Base-by-base conservation (phyloP, 148 eudicot genomes). In the Amaranthus cruentus region DNA sequence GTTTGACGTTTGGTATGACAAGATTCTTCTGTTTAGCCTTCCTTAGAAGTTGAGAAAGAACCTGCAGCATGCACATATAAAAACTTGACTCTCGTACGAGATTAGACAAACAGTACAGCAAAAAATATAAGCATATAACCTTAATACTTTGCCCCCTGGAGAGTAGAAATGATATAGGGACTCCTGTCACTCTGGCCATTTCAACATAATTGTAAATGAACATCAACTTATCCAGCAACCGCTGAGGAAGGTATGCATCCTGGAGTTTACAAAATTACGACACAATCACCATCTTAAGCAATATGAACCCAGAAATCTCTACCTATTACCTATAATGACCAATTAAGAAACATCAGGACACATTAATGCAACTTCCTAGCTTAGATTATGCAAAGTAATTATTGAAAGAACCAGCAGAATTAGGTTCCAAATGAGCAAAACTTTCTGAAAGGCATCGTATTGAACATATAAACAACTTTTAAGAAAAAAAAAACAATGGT, bases 161-260 rank as follows among this genome's bases (percentile, higher is more conserved):
- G 47, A 96, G 92, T 63, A 96, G 97, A 90, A 92, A 96, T 18
- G 99, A 96, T 74, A 96, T 86, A 67, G 99, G 99, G 69, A 96
- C 99, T 83, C 99, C 97, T 6, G 99, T 96, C 61, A 96, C 99
- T 76, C 99, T 84, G 74, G 97, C 97, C 99, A 96, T 96, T 88
- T 96, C 99, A 74, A 96, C 94, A 79, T 96, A 96, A 84, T 96
- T 96, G 83, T 96, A 96, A 77, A 96, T 86, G 75, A 84, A 86
- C 99, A 96, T 96, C 77, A 96, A 78, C 89, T 96, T 96, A 81
- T 96, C 99, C 86, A 96, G 77, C 82, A 96, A 86, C 76, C 99
- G 89, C 83, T 96, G 99, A 49, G 99, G 99, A 73, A 96, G 97
- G 84, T 96, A 92, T 42, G 99, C 99, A 89, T 96, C 99, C 99